Base-by-base conservation (phyloP, 176 grass and related monocot genomes). In the Olyra latifolia region DNA sequence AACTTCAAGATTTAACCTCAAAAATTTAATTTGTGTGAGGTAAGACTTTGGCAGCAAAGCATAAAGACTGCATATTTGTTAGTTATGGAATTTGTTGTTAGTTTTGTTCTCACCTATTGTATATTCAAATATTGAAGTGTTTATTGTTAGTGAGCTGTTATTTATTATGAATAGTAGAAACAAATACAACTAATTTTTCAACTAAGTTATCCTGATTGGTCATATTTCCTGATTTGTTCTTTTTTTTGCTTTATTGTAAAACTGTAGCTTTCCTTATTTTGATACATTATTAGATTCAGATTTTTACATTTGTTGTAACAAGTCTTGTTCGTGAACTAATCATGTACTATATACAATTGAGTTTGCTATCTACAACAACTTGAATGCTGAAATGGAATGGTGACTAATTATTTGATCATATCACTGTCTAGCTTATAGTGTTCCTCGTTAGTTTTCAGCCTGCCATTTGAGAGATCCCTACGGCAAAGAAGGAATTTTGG, bases 1-100 rank as follows among this genome's bases (percentile, higher is more conserved):
- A 95, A 83, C 62, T 90, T 91, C 59, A 90, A 87, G 50, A 90
- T 95, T 82, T 95, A 82, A 64, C 25, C 25, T 27, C 8, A 19
- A 17, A 68, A 69, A 25, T 53, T 29, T 28, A 7, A 41, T 79
- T 78, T 11, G 2, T 44, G 25, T 8, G 19, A 62, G 75, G 75
- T 77, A 48, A 55, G 3, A 48, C 58, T 47, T 32, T 55, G 3
- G 11, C 42, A 58, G 9, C 15, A 24, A 74, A 42, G 13, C 55
- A 38, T 57, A 50, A 35, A 57, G 10, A 24, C 8, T 57, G 52
- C 32, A 10, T 60, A 59, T 60, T 60, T 14, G 57, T 57, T 35
- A 35, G 32, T 35, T 24, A 5, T 24, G 22, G 52, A 9, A 57
- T 12, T 57, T 57, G 3, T 24, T 24, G 4, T 25, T 4, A 25